Evolutionary conservation across 805 yeast species (phyloP).

Genomic region (Candida ficus): DNA sequence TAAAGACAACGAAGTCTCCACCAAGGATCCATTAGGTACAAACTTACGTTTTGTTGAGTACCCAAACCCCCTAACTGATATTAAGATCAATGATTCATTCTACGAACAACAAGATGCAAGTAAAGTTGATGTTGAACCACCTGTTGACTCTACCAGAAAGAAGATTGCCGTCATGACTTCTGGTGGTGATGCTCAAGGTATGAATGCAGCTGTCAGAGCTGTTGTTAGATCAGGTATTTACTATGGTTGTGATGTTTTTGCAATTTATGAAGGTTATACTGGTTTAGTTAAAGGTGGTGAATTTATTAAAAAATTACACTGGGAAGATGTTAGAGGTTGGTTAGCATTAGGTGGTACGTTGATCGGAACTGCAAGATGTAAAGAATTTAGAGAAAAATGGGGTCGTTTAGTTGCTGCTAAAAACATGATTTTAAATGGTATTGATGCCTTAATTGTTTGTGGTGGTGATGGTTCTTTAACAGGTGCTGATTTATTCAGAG

Average conservation of each 20-base stretch:
- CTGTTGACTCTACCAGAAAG: slow-evolving; percentile 18
- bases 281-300: slow-evolving; percentile 89
- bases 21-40: slow-evolving; percentile 65
- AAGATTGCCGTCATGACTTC: slow-evolving; percentile 95
- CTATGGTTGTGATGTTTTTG: slow-evolving; percentile 85
- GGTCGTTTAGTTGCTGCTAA: slow-evolving; percentile 83
- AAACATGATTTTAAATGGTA: slow-evolving; percentile 80
- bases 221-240: slow-evolving; percentile 89
- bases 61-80: slow-evolving; percentile 19
- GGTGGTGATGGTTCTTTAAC: slow-evolving; percentile 99
- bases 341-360: slow-evolving; percentile 89
- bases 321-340: slow-evolving; percentile 96
- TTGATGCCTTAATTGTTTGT: slow-evolving; percentile 91
- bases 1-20: slow-evolving; percentile 15
- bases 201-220: slow-evolving; percentile 95
- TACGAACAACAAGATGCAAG: slow-evolving; percentile 12
- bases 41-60: slow-evolving; percentile 32
- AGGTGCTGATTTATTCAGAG: slow-evolving; percentile 92
- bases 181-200: slow-evolving; percentile 99
- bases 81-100: slow-evolving; percentile 10
- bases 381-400: slow-evolving; percentile 75
- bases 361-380: slow-evolving; percentile 94
- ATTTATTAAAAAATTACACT: slow-evolving; percentile 67
- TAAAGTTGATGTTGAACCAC: slow-evolving; percentile 1
- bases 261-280: slow-evolving; percentile 90